Base-by-base conservation (phyloP, 2,329 filamentous ascomycete species). In the Colletotrichum chlorophyti region DNA sequence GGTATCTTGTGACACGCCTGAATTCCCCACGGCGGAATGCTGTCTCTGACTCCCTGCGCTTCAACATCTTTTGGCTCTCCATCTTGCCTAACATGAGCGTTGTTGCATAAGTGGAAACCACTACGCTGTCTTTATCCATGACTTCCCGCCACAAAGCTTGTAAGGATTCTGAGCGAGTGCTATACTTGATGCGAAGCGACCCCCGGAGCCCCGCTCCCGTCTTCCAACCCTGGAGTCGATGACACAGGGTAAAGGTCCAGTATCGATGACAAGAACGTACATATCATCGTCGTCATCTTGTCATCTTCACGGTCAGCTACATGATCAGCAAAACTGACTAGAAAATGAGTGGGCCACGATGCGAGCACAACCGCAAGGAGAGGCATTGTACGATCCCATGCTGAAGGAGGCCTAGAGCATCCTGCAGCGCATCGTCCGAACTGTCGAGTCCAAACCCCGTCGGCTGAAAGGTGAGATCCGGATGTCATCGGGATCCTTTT, bases 121-220 rank as follows among this genome's bases (percentile, higher is more conserved):
- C n/a, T n/a, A n/a, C n/a, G n/a, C n/a, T n/a, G n/a, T n/a, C n/a
- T n/a, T n/a, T n/a, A n/a, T n/a, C n/a, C n/a, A n/a, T n/a, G n/a
- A n/a, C n/a, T n/a, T n/a, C n/a, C n/a, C n/a, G n/a, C n/a, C n/a
- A n/a, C n/a, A n/a, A n/a, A n/a, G n/a, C n/a, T n/a, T n/a, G n/a
- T n/a, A n/a, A n/a, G n/a, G n/a, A n/a, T n/a, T n/a, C n/a, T n/a
- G n/a, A n/a, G n/a, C n/a, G n/a, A 38, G 11, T 14, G 15, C 15
- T 54, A 19, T 53, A 53, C 29, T 19, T 48, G 54, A 54, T 35
- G 50, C 50, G 50, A 58, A 58, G 50, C 54, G 42, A 48, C 32
- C 23, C 38, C 17, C 54, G 35, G 50, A 42, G 42, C 35, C 55
- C 50, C 50, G 23, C 51, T 29, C 41, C 29, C 41, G 42, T 54